Percentiles rank a stretch among this genome's conserved stretches.
Conservation (phyloP, 257 asterid genomes). For the Mentha longifolia region DNA sequence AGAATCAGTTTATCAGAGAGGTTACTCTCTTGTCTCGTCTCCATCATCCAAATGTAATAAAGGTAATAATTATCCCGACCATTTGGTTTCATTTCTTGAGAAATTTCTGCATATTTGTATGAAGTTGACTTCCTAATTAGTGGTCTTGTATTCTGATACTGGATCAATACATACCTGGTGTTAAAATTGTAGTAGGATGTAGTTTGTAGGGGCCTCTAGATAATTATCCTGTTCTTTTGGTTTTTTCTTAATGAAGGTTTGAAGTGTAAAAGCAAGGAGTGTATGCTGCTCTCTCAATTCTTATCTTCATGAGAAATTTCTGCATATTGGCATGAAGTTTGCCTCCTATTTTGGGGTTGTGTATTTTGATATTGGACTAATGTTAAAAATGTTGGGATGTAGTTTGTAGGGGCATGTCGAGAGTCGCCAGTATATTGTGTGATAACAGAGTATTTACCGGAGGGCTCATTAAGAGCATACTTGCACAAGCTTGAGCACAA, state of each 20-base stretch:
- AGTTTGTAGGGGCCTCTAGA: slow-evolving; percentile 53
- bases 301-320: neutral
- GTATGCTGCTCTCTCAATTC: neutral
- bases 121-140: neutral
- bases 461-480: slow-evolving; percentile 68
- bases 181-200: slow-evolving; percentile 1
- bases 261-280: too few relatives aligned
- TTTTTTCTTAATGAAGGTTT: neutral
- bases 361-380: neutral
- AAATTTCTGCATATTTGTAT: slow-evolving; percentile 1
- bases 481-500: slow-evolving; percentile 63
- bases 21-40: slow-evolving; percentile 69
- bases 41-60: slow-evolving; percentile 62
- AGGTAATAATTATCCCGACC: slow-evolving; percentile 40
- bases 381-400: slow-evolving; percentile 28
- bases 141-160: neutral
- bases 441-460: slow-evolving; percentile 65
- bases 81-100: neutral
- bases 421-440: slow-evolving; percentile 65
- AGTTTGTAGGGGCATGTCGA: slow-evolving; percentile 68
- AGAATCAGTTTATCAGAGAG: slow-evolving; percentile 68
- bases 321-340: slow-evolving; percentile 2
- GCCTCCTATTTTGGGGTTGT: neutral
- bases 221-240: neutral
- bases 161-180: slow-evolving; percentile 5